Evolutionary conservation across 352 stramenopile species (phyloP), one percentile per base, ranked within the genome.

Genomic region (Phytophthora vignae): DNA sequence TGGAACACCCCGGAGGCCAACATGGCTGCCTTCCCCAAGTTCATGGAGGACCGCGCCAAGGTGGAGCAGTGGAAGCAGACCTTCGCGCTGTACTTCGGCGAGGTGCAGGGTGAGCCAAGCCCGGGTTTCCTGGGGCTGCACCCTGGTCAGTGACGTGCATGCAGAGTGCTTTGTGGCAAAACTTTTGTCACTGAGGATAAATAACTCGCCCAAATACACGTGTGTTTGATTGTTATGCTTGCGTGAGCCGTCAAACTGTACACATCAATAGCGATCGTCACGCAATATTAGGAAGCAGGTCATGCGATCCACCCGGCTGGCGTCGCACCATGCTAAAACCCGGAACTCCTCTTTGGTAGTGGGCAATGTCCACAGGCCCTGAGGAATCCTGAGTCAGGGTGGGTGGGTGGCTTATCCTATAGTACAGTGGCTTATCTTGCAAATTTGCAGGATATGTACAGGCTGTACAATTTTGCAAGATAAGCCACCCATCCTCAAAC

Each of bases 21-120:
- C n/a, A 55, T 76, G 57, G 21, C 19, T 22, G 56, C 57, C 14
- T 88, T 90, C 65, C 64, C 59, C 0, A 21, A 15, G 61, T 90
- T 84, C 65, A 88, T 88, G 83, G 74, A 79, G 33, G 78, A 90
- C 64, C 80, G 83, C 33, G 76, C 67, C 9, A 65, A 71, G 25
- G 55, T 88, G 7, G 81, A 90, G 74, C 53, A 73, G 31, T 74
- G 77, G 60, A 81, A 81, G 52, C 21, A 61, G 40, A 90, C 77
- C 11, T 85, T 90, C 48, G 56, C 74, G 11, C 50, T 90, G 33
- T 89, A 87, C 74, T 87, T 90, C 50, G 79, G 78, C 22, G 80
- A 90, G 44, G 80, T 87, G 44, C 76, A 76, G 53, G 82, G 78
- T 31, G 38, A 81, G 55, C 74, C 83, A 19, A 83, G 58, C 11